Conservation (phyloP, 345 rosid genomes). For the Eucalyptus albens region DNA sequence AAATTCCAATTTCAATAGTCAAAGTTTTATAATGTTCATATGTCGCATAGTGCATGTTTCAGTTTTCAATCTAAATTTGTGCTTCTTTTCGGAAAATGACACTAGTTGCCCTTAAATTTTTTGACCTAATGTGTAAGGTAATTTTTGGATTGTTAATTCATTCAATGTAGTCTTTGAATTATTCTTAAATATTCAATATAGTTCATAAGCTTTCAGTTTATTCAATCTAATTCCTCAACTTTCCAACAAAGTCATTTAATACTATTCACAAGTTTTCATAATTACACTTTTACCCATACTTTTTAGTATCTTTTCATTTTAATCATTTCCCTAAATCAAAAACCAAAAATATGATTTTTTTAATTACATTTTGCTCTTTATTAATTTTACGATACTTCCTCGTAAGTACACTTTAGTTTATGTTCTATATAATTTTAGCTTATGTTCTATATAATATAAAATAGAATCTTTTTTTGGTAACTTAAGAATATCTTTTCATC, state of each 20-base stretch:
- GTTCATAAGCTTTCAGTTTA: neutral
- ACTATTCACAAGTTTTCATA: neutral
- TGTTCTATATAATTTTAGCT: too few relatives aligned
- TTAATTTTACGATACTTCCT: neutral
- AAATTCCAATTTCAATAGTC: neutral
- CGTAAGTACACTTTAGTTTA: neutral
- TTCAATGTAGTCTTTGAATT: neutral
- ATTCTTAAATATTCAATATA: neutral
- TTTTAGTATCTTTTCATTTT: neutral
- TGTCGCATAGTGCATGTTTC: neutral
- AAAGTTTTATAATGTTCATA: neutral
- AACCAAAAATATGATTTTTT: neutral
- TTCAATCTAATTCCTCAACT: neutral
- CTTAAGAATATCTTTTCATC: too few relatives aligned
- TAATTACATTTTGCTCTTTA: neutral
- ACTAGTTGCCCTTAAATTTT: neutral
- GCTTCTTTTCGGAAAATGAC: neutral
- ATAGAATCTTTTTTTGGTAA: neutral
- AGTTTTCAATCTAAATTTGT: neutral
- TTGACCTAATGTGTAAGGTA: neutral
- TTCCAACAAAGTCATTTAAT: neutral
- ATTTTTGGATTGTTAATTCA: neutral
- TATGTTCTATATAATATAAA: neutral
- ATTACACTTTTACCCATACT: neutral
- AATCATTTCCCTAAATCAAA: neutral